phyloP scores from a whole-genome alignment of 257 asterid genomes.

The Rehmannia glutinosa region DNA sequence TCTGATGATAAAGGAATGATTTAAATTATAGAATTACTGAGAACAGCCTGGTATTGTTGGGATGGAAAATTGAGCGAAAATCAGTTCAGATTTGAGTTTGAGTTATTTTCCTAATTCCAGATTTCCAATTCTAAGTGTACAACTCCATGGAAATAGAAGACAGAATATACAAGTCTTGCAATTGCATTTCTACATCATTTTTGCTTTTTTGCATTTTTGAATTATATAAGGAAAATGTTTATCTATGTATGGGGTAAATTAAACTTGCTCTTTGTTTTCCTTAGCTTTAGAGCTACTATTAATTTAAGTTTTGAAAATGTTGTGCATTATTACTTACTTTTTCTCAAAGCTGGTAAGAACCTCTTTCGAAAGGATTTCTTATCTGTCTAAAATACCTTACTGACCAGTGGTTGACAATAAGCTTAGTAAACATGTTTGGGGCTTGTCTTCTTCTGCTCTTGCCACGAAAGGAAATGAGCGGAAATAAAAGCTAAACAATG shows the following conservation, averaged over 20 bases:
- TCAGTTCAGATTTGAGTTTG: background rate
- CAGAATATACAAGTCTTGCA: background rate
- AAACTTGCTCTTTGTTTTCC: background rate
- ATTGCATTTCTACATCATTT: background rate
- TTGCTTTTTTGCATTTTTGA: background rate
- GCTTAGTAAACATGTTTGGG: background rate
- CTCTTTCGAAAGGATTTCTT: background rate
- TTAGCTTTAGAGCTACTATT: background rate
- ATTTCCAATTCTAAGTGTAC: background rate
- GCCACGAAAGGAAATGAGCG: background rate
- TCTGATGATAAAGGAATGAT: background rate
- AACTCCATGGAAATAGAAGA: background rate
- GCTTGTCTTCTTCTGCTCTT: background rate
- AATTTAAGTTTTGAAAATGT: background rate
- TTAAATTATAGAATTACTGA: background rate
- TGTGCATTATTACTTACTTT: background rate
- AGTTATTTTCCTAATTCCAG: background rate
- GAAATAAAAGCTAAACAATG: background rate
- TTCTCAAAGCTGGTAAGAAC: background rate
- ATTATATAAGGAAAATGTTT: background rate
- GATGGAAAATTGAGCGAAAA: background rate
- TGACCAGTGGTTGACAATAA: background rate
- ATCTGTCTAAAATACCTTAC: background rate
- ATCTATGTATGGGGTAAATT: background rate
- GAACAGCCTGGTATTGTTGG: background rate